Evolutionary conservation across 164 flowering plant species (phyloP).

Genomic region (Echeveria elegans): DNA sequence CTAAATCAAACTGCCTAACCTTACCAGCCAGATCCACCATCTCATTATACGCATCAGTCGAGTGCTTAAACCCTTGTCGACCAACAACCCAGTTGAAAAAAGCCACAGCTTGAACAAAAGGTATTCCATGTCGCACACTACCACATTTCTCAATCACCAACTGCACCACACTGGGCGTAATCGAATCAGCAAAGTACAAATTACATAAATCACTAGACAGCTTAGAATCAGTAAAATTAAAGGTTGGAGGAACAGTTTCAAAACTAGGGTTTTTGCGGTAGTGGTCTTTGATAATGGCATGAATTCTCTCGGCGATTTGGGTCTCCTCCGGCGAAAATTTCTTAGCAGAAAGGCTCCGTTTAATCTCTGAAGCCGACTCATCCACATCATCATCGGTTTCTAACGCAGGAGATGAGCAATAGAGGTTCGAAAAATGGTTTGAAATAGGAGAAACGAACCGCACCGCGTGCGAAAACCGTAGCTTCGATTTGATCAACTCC

Average conservation of each 20-base stretch:
- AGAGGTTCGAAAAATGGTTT: constrained; percentile 13
- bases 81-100: constrained; percentile 81
- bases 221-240: constrained; percentile 35
- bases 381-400: constrained; percentile 15
- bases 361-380: background rate
- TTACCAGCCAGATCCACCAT: constrained; percentile 85
- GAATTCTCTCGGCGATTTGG: constrained; percentile 39
- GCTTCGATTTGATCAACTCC: constrained; percentile 35
- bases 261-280: constrained; percentile 59
- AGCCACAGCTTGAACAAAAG: constrained; percentile 55
- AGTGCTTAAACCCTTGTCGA: constrained; percentile 17
- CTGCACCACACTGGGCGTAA: constrained; percentile 39
- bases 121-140: constrained; percentile 65
- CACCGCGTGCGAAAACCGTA: constrained; percentile 8
- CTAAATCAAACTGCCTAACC: constrained; percentile 55
- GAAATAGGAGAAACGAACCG: constrained; percentile 13
- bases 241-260: constrained; percentile 21
- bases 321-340: constrained; percentile 29
- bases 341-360: background rate
- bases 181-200: constrained; percentile 11
- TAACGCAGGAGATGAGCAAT: constrained; percentile 23
- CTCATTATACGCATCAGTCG: constrained; percentile 41
- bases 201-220: constrained; percentile 26
- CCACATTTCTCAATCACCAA: constrained; percentile 57
- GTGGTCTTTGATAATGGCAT: constrained; percentile 59